Base-by-base conservation (phyloP, 371 early-diverging fungal species). In the Actinomortierella ambigua region DNA sequence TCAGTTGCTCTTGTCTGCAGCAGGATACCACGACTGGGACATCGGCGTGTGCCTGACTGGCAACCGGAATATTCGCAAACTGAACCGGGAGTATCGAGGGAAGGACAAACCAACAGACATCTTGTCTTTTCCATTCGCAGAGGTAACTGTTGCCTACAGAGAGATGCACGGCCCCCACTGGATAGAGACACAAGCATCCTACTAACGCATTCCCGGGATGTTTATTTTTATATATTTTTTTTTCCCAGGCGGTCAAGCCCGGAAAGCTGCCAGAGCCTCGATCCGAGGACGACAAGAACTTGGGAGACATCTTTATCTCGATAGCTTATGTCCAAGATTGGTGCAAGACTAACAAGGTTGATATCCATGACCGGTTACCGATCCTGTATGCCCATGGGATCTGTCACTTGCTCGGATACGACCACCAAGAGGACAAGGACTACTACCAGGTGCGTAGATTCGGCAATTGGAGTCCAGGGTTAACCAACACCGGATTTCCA, bases 321-420 rank as follows among this genome's bases (percentile, higher is more conserved):
- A 67, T 77, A 28, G 68, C 64, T 2, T 82, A 79, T 57, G 79
- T 84, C 22, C 24, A 62, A 8, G 18, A 67, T 0, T 78, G 79
- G 55, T 84, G 84, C 58, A 39, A 51, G 14, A 42, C 27, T 1
- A 7, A 81, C 50, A 61, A 65, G 14, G 79, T 80, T 15, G 49
- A 59, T 34, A 46, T 83, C 9, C 50, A 65, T 18, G 67, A 61
- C 0, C 78, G 82, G 17, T 44, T 84, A 3, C 81, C 82, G 1
- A 62, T 77, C 5, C 73, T 84, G 14, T 73, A 80, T 49, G 75
- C 82, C 0, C 84, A 84, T 52, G 84, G 84, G 0, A 77, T 84
- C 7, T 84, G 83, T 34, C 85, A 84, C 54, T 57, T 84, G 20
- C 70, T 84, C 50, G 85, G 85, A n/a, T 83, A 82, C 44, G 85